A percentile compares a stretch with the other conserved stretches of the same genome.
Conservation (phyloP, 1,284 basidiomycete species). For the Rhodotorula sp. region DNA sequence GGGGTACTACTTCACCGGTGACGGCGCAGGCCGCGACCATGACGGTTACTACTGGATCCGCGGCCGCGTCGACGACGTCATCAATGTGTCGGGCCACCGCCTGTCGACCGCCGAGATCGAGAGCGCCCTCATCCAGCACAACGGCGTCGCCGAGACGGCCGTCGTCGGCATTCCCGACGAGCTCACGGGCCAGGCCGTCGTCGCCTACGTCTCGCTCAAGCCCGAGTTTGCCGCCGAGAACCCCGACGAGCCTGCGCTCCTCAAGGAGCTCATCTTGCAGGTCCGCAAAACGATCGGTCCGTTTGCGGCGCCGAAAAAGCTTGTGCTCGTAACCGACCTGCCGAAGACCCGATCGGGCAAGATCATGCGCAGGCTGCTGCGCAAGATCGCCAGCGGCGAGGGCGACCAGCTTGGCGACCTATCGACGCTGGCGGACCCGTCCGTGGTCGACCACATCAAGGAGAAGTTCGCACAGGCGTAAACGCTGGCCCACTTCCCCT, state of each 20-base stretch:
- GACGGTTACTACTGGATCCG: slow-evolving; percentile 98
- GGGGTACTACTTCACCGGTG: slow-evolving; percentile 92
- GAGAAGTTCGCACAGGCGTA: slow-evolving; percentile 1
- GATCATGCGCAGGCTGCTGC: slow-evolving; percentile 79
- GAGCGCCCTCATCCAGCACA: slow-evolving; percentile 89
- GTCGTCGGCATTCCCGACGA: slow-evolving; percentile 67
- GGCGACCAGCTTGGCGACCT: slow-evolving; percentile 87
- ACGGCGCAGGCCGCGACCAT: slow-evolving; percentile 89
- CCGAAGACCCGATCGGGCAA: slow-evolving; percentile 94
- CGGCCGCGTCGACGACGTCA: slow-evolving; percentile 86
- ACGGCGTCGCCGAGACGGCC: slow-evolving; percentile 93
- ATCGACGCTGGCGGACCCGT: slow-evolving; percentile 76
- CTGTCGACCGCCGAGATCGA: slow-evolving; percentile 97
- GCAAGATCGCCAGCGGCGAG: slow-evolving; percentile 93
- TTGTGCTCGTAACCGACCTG: slow-evolving; percentile 75
- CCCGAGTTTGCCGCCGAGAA: slow-evolving; percentile 75
- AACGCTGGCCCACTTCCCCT: too few relatives aligned
- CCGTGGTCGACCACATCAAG: slow-evolving; percentile 46
- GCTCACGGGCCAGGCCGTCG: slow-evolving; percentile 49
- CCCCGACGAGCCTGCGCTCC: slow-evolving; percentile 67
- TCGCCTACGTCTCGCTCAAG: slow-evolving; percentile 59
- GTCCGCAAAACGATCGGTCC: slow-evolving; percentile 88
- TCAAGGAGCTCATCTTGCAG: slow-evolving; percentile 88
- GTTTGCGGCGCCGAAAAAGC: slow-evolving; percentile 74
- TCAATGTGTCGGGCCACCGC: slow-evolving; percentile 92